These are phyloP conservation scores for Oxyria digyna DNA, from an alignment of 148 eudicot species.

Conservation along the genomic window DNA sequence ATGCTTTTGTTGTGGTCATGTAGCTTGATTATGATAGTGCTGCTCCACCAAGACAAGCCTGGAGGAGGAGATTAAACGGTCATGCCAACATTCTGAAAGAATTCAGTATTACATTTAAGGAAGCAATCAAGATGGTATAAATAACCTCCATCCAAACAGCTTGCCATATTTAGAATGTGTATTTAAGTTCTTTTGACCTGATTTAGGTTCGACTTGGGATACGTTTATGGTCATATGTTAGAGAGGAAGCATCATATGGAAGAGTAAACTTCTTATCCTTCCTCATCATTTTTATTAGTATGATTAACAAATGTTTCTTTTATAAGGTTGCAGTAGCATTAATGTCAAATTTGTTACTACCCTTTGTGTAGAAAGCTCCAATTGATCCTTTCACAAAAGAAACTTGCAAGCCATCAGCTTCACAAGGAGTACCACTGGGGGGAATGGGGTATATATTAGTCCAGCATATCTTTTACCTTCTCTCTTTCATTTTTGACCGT, in stretches of 20 bases:
- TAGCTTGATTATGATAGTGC: conserved; percentile 93
- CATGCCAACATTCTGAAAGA: conserved; percentile 88
- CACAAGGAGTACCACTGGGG: conserved; percentile 95
- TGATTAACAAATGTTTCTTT: background rate
- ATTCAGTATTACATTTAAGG: conserved; percentile 83
- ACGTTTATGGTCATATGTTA: conserved; percentile 87
- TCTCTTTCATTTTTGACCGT: background rate
- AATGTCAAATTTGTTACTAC: background rate
- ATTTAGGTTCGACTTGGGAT: conserved; percentile 80
- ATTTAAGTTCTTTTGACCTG: background rate
- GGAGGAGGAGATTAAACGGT: conserved; percentile 88
- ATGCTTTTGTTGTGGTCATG: conserved; percentile 6
- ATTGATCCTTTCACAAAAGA: conserved; percentile 88
- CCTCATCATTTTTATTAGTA: background rate
- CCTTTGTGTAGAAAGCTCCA: conserved; percentile 70
- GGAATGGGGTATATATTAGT: conserved; percentile 81
- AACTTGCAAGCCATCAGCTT: conserved; percentile 79
- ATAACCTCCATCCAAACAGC: background rate
- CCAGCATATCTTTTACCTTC: conserved; percentile 4
- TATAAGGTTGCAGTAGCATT: background rate
- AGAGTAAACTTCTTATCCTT: conserved; percentile 41
- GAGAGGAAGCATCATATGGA: conserved; percentile 98
- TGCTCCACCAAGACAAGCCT: conserved; percentile 86
- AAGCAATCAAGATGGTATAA: conserved; percentile 86
- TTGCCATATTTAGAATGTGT: background rate